Percentiles rank a stretch among this genome's conserved stretches.
Evolutionary conservation across 164 flowering plant species (phyloP).

Genomic region (Aristolochia fimbriata): DNA sequence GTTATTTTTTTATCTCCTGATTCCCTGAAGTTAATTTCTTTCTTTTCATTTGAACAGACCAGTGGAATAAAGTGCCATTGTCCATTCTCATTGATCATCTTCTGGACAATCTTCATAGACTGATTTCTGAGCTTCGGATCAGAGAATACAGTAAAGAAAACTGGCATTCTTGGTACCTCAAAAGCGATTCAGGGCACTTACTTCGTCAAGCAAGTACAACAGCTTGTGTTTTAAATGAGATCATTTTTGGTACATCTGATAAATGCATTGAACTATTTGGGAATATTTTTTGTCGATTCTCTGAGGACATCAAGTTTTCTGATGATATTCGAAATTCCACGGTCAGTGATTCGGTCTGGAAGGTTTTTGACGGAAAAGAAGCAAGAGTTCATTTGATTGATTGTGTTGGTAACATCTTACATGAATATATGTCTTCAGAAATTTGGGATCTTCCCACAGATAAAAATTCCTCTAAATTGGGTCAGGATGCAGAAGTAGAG

Average conservation of each 20-base stretch:
- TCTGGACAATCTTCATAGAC: slow-evolving; percentile 44
- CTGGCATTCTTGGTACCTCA: slow-evolving; percentile 77
- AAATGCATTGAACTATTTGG: slow-evolving; percentile 29
- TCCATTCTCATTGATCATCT: slow-evolving; percentile 60
- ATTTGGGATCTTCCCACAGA: slow-evolving; percentile 77
- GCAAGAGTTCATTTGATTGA: slow-evolving; percentile 44
- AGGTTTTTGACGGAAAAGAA: slow-evolving; percentile 15
- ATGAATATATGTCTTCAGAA: slow-evolving; percentile 81
- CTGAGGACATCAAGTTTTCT: slow-evolving; percentile 14
- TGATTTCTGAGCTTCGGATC: slow-evolving; percentile 59
- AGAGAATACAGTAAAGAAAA: slow-evolving; percentile 51
- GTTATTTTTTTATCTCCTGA: too few species aligned
- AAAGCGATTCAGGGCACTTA: slow-evolving; percentile 68
- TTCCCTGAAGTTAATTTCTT: not conserved
- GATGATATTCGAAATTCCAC: slow-evolving; percentile 3
- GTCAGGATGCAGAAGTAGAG: slow-evolving; percentile 31
- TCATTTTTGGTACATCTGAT: slow-evolving; percentile 80
- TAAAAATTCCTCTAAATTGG: slow-evolving; percentile 20
- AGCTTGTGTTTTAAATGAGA: slow-evolving; percentile 73
- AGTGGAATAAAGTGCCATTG: slow-evolving; percentile 37
- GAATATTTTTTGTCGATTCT: slow-evolving; percentile 36
- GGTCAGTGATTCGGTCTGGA: slow-evolving; percentile 31
- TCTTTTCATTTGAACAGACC: slow-evolving; percentile 31
- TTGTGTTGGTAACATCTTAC: slow-evolving; percentile 69
- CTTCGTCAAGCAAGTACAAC: slow-evolving; percentile 85